phyloP scores from a whole-genome alignment of 2,329 filamentous ascomycete species.

The Epichloe coenophiala region DNA sequence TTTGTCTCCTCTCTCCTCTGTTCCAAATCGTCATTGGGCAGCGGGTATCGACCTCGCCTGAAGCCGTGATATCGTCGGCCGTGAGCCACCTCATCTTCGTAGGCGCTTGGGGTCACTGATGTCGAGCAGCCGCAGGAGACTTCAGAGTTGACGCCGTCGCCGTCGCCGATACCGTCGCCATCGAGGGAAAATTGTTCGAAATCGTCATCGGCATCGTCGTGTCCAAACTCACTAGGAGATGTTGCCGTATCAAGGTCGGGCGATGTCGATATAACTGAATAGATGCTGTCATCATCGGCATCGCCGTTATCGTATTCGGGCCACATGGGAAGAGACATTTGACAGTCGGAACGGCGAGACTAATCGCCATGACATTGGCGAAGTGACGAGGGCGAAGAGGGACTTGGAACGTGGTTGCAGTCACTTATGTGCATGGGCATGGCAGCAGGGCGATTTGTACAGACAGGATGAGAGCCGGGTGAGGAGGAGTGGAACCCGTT shows the following conservation, averaged over 20 bases:
- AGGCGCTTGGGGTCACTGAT: conserved; percentile 20
- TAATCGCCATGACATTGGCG: conserved; percentile 5
- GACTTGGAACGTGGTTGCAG: background rate
- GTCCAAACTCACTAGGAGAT: conserved; percentile 11
- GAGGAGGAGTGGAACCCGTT: background rate
- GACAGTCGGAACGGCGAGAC: conserved; percentile 1
- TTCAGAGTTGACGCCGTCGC: conserved; percentile 12
- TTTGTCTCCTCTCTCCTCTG: conserved; percentile 32
- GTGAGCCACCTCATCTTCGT: conserved; percentile 19
- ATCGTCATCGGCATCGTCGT: conserved; percentile 14
- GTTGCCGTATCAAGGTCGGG: conserved; percentile 13
- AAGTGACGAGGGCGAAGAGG: background rate
- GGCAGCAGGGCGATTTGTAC: background rate
- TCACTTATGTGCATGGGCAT: conserved; percentile 1
- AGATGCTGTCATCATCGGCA: conserved; percentile 13
- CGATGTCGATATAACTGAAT: conserved; percentile 17
- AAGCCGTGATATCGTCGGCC: conserved; percentile 30
- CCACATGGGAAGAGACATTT: conserved; percentile 6
- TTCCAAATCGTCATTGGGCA: conserved; percentile 33
- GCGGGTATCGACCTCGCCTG: conserved; percentile 28
- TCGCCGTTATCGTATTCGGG: conserved; percentile 4
- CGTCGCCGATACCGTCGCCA: conserved; percentile 5
- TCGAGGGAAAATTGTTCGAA: conserved; percentile 14
- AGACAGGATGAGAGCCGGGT: background rate
- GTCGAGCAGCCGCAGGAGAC: conserved; percentile 17